phyloP scores from a whole-genome alignment of 768 basidiomycete genomes.

The Boletus tomentosulus region DNA sequence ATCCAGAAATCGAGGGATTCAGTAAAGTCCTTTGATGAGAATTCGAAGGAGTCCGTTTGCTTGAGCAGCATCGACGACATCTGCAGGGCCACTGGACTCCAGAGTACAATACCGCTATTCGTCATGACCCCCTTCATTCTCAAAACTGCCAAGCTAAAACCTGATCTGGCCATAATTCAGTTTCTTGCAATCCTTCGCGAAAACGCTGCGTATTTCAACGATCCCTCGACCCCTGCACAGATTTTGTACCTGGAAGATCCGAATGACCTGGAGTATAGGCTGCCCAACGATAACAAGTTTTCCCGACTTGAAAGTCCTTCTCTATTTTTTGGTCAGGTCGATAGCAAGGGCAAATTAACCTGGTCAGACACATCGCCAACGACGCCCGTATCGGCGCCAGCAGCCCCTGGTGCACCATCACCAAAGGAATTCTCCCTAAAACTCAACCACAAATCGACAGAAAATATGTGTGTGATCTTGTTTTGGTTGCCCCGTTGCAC shows the following conservation, averaged over 20 bases:
- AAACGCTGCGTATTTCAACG: background rate
- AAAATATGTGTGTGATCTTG: background rate
- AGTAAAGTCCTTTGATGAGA: background rate
- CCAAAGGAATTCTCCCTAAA: background rate
- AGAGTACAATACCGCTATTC: background rate
- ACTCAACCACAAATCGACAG: background rate
- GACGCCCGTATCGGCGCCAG: background rate
- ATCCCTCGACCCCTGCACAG: background rate
- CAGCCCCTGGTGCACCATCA: background rate
- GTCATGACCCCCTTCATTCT: background rate
- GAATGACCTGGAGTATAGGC: background rate
- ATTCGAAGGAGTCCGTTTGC: background rate
- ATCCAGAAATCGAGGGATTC: background rate
- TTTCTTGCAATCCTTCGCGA: background rate
- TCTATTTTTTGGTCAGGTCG: background rate
- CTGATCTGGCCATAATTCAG: background rate
- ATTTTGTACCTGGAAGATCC: background rate
- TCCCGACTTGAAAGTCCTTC: background rate
- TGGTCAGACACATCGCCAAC: background rate
- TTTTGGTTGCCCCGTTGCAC: background rate
- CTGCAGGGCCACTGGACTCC: background rate
- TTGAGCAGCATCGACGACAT: background rate
- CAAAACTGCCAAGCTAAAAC: background rate
- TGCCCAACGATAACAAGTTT: background rate
- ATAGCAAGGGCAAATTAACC: background rate